These are phyloP conservation scores for Berberis thunbergii DNA, from an alignment of 164 flowering plant genomes.

Conservation along the genomic window DNA sequence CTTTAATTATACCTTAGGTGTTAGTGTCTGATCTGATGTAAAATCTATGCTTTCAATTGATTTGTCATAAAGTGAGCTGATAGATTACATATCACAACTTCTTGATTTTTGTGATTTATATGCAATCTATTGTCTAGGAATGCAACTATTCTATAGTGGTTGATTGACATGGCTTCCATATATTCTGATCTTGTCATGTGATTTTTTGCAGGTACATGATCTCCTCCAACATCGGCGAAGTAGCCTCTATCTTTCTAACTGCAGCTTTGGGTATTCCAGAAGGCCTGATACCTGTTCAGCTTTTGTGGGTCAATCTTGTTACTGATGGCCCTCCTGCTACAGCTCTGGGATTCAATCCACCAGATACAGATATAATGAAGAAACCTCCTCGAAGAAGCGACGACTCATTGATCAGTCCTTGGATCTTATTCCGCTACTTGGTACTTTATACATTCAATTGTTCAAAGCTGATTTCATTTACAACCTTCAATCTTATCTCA, in stretches of 20 bases:
- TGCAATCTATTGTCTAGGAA: no score
- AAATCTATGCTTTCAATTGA: no score
- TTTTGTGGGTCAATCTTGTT: conserved; percentile 93
- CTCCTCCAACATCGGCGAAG: conserved; percentile 92
- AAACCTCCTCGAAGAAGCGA: conserved; percentile 82
- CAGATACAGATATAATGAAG: conserved; percentile 83
- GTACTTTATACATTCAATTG: conserved; percentile 20
- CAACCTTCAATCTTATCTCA: background rate
- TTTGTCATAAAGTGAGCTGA: no score
- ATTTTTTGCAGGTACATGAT: conserved; percentile 70
- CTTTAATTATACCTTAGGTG: no score
- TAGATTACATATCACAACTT: no score
- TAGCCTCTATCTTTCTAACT: conserved; percentile 82
- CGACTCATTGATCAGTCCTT: conserved; percentile 74
- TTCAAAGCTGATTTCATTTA: background rate
- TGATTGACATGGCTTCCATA: background rate
- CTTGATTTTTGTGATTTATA: no score
- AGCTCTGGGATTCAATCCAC: conserved; percentile 94
- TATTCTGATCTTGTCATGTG: background rate
- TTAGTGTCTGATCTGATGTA: no score
- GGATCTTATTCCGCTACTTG: conserved; percentile 89
- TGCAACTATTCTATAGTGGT: background rate
- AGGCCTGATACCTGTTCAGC: conserved; percentile 90
- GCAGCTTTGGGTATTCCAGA: conserved; percentile 91
- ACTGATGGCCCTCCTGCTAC: conserved; percentile 98